A percentile compares a stretch with the other conserved stretches of the same genome.
Conservation (phyloP, 116 monocot genomes). For the Zostera marina region DNA sequence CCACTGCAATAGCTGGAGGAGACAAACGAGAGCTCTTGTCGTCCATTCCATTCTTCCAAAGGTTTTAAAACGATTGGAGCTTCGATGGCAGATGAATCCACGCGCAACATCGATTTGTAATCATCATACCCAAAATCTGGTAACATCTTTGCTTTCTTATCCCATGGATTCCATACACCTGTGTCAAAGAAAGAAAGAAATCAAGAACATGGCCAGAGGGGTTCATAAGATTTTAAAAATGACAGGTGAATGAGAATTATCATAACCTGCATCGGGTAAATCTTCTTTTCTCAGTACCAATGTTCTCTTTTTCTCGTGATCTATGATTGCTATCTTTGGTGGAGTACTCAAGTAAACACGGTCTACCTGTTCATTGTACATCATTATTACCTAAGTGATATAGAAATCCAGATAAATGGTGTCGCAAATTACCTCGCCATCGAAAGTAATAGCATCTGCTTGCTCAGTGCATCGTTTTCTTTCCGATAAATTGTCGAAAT, state of each 20-base stretch:
- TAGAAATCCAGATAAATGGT: neutral
- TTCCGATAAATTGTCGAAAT: slow-evolving; percentile 46
- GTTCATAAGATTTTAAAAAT: neutral
- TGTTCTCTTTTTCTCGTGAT: slow-evolving; percentile 61
- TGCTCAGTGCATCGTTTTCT: slow-evolving; percentile 53
- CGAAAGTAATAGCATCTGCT: slow-evolving; percentile 52
- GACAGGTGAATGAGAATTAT: no score
- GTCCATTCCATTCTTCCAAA: slow-evolving; percentile 57
- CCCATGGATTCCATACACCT: slow-evolving; percentile 93
- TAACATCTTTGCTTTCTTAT: slow-evolving; percentile 56
- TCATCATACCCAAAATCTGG: slow-evolving; percentile 67
- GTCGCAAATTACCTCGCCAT: slow-evolving; percentile 31
- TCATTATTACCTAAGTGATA: neutral
- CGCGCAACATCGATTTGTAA: slow-evolving; percentile 58
- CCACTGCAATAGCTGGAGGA: slow-evolving; percentile 82
- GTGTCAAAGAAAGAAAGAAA: neutral
- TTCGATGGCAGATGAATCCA: slow-evolving; percentile 57
- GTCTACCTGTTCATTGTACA: slow-evolving; percentile 28
- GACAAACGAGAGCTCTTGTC: slow-evolving; percentile 53
- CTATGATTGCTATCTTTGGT: slow-evolving; percentile 46
- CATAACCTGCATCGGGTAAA: slow-evolving; percentile 52
- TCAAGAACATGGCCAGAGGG: no score
- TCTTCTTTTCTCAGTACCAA: slow-evolving; percentile 39
- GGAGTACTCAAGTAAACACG: slow-evolving; percentile 48
- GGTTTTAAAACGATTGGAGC: slow-evolving; percentile 43